Conservation (phyloP, 2,329 filamentous ascomycete species). For the Talaromyces sp. region DNA sequence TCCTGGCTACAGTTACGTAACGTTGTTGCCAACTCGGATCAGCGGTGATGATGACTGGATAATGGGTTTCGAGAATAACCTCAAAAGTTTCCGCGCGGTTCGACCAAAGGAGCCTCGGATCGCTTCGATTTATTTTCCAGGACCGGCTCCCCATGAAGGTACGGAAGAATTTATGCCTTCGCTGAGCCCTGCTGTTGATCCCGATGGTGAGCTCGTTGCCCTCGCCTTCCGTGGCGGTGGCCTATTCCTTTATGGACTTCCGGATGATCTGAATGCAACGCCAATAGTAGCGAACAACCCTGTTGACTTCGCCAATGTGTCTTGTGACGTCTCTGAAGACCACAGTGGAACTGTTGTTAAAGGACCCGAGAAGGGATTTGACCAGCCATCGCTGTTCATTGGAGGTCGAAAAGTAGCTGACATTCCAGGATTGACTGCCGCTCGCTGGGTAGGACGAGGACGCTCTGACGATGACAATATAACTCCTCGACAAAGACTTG, state of each 20-base stretch:
- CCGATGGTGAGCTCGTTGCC: constrained; percentile 66
- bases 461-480: constrained; percentile 48
- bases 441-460: constrained; percentile 66
- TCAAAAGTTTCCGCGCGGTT: constrained; percentile 74
- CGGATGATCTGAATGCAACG: constrained; percentile 63
- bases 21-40: constrained; percentile 55
- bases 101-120: constrained; percentile 70
- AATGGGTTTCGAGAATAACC: constrained; percentile 71
- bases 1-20: constrained; percentile 72
- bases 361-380: constrained; percentile 35
- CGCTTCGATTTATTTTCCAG: constrained; percentile 75
- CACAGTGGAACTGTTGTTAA: not conserved
- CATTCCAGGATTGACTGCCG: constrained; percentile 61
- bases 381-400: constrained; percentile 63
- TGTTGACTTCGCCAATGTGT: constrained; percentile 3
- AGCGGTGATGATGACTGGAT: constrained; percentile 66
- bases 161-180: constrained; percentile 62
- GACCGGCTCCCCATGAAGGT: constrained; percentile 49
- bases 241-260: constrained; percentile 75
- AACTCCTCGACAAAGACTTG: constrained; percentile 45
- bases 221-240: constrained; percentile 69
- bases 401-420: constrained; percentile 63
- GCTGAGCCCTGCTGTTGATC: constrained; percentile 66
- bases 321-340: constrained; percentile 20
- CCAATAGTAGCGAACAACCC: constrained; percentile 19